Percentiles rank a stretch among this genome's conserved stretches.
Evolutionary conservation across 179 eudicot genomes (phyloP).

Genomic region (Vitellaria paradoxa): DNA sequence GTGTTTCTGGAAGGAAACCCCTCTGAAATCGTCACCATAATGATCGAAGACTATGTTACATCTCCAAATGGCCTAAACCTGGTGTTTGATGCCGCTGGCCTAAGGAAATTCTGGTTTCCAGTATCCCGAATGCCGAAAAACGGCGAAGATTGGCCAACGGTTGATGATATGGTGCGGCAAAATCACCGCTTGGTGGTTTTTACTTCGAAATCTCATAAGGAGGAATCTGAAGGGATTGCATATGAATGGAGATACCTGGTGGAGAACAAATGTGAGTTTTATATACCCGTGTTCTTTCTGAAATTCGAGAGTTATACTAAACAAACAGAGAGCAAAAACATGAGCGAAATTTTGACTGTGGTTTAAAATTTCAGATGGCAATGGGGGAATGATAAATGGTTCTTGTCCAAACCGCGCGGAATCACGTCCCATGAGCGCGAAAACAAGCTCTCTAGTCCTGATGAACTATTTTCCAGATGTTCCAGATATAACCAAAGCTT

Average conservation of each 20-base stretch:
- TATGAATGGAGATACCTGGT: constrained; percentile 70
- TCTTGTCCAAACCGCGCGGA: constrained; percentile 65
- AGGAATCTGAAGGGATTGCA: constrained; percentile 78
- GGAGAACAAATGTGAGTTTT: constrained; percentile 54
- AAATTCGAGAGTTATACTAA: background rate
- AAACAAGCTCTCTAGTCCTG: constrained; percentile 50
- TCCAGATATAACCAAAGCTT: constrained; percentile 43
- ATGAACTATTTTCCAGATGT: constrained; percentile 54
- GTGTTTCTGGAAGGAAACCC: constrained; percentile 56
- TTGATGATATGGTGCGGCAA: constrained; percentile 60
- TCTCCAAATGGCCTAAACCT: constrained; percentile 63
- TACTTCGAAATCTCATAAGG: constrained; percentile 59
- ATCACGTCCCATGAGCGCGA: constrained; percentile 59
- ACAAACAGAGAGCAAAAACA: background rate
- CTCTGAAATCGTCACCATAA: constrained; percentile 60
- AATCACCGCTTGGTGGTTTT: constrained; percentile 65
- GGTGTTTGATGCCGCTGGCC: constrained; percentile 61
- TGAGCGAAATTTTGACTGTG: background rate
- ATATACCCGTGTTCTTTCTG: background rate
- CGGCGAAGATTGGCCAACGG: constrained; percentile 68
- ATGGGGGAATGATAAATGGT: constrained; percentile 57
- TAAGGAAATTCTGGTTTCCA: constrained; percentile 64
- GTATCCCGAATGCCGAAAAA: constrained; percentile 65
- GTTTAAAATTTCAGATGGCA: constrained; percentile 51
- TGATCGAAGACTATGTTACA: constrained; percentile 73